Conservation (phyloP, 257 asterid genomes). For the Ligustrum vulgare region DNA sequence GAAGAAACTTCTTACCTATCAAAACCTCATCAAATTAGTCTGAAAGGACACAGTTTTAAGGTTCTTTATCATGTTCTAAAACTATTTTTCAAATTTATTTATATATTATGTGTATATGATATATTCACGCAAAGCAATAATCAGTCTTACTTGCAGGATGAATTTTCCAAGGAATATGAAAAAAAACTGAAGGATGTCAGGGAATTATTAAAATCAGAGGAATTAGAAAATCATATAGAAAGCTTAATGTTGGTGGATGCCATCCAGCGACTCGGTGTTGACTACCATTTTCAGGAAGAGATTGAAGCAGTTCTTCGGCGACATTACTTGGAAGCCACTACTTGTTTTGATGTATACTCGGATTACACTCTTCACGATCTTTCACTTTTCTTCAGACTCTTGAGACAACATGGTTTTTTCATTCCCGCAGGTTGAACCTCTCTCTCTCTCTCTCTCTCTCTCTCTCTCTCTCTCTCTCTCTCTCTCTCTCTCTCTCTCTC, state of each 20-base stretch:
- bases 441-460: background rate
- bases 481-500: background rate
- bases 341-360: background rate
- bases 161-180: background rate
- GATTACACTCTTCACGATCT: conserved; percentile 13
- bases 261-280: conserved; percentile 26
- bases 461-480: background rate
- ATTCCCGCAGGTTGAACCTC: background rate
- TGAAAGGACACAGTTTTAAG: background rate
- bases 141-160: conserved; percentile 6
- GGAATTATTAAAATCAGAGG: background rate
- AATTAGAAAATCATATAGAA: conserved; percentile 11
- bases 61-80: background rate
- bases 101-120: background rate
- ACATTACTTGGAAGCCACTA: conserved; percentile 3
- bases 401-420: background rate
- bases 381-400: conserved; percentile 26
- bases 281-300: conserved; percentile 26
- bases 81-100: background rate
- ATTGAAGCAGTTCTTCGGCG: conserved; percentile 8
- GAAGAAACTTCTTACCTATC: background rate
- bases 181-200: conserved; percentile 15
- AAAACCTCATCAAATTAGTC: background rate
- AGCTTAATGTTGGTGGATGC: conserved; percentile 5
- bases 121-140: background rate